These are phyloP conservation scores for Phaeotremella skinneri DNA, from an alignment of 768 basidiomycete species.

Conservation along the genomic window DNA sequence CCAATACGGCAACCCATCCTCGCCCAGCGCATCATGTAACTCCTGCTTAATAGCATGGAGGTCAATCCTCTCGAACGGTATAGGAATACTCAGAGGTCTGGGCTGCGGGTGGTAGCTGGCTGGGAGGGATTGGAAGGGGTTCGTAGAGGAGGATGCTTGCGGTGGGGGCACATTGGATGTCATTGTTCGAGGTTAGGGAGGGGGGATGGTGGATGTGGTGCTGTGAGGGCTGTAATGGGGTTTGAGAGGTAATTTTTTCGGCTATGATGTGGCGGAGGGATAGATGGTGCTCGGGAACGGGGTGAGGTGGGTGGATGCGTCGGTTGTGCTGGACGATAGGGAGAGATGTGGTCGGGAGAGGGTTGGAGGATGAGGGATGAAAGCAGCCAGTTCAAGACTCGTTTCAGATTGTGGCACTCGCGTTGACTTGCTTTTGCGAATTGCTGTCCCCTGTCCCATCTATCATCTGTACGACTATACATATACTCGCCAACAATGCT, in stretches of 20 bases:
- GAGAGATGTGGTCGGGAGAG: background rate
- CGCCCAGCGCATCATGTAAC: constrained; percentile 45
- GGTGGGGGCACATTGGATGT: constrained; percentile 1
- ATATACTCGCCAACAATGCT: too few relatives aligned
- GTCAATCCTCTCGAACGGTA: constrained; percentile 31
- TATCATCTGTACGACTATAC: too few relatives aligned
- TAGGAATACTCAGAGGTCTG: constrained; percentile 1
- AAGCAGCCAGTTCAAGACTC: too few relatives aligned
- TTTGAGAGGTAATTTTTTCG: background rate
- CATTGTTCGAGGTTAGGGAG: background rate
- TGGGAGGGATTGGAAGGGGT: background rate
- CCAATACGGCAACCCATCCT: constrained; percentile 47
- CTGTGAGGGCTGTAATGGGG: background rate
- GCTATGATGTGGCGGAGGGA: background rate
- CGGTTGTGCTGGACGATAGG: background rate
- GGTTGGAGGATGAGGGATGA: constrained; percentile 1
- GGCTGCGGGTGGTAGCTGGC: background rate
- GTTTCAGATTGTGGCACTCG: background rate
- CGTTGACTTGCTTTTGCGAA: background rate
- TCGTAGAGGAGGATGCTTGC: background rate
- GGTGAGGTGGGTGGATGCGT: constrained; percentile 10
- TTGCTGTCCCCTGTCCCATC: background rate
- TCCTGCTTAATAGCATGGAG: constrained; percentile 43
- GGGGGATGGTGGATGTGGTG: background rate
- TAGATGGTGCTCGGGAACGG: too few relatives aligned